Evolutionary conservation across 1,284 basidiomycete genomes (phyloP), one percentile per base, ranked within the genome.

Genomic region (Agroathelia rolfsii): DNA sequence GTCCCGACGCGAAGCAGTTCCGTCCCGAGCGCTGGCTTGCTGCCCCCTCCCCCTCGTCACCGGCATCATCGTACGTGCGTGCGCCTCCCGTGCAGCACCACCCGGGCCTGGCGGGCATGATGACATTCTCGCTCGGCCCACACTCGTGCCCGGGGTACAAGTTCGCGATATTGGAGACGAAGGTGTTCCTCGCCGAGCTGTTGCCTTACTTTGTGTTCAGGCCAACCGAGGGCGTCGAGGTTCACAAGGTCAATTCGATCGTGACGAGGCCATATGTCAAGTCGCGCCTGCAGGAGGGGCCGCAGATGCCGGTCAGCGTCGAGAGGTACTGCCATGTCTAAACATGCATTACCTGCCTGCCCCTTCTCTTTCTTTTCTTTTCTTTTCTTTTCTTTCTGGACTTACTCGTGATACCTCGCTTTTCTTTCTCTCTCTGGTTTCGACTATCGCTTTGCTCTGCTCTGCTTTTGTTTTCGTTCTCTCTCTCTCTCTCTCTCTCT

Each of bases 101-200:
- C 29, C 84, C 83, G 15, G 82, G 84, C 2, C 47, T 85, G 26
- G 66, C 71, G 14, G 77, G 80, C 46, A 68, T 72, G 2, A 55
- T 87, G 32, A 76, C 75, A 1, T 87, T 87, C 50, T 86, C 82
- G 4, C 73, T 76, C 18, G 84, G 83, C 17, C 82, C 83, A 30
- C 34, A 86, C 83, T 75, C 81, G 1, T 87, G 83, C 48, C 81
- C 85, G 31, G 84, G 84, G 3, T 62, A 79, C 58, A 69, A 73
- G 18, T 83, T 86, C 50, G 80, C 83, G 9, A 59, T 83, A 49
- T 78, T 85, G 36, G 81, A 86, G 55, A 78, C 85, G 45, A 87
- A 86, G 56, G 66, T 69, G 2, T 76, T 87, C 47, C 48, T 85
- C 9, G 84, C 72, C 45, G 66, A 76, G 27, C 62, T 87, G 16